Conservation (phyloP, 192 early-diverging fungal species). For the Chytriomyces confervae region DNA sequence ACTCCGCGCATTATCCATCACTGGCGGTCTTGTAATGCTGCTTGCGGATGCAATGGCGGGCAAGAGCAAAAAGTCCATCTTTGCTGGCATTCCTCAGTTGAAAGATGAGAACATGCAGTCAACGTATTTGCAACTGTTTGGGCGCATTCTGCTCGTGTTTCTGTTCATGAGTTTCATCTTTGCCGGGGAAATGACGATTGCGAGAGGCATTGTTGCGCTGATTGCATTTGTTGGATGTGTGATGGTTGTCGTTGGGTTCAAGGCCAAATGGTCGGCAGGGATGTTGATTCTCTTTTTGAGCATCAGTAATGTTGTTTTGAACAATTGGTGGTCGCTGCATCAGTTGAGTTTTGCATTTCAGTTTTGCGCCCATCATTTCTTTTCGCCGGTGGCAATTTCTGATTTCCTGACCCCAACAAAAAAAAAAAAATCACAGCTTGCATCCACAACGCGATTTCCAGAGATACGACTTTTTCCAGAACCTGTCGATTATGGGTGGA, state of each 20-base stretch:
- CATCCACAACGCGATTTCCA: constrained; percentile 76
- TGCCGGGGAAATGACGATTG: constrained; percentile 78
- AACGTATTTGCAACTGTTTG: constrained; percentile 90
- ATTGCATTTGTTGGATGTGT: constrained; percentile 86
- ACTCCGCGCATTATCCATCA: constrained; percentile 90
- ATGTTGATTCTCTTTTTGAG: constrained; percentile 88
- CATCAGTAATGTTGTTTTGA: constrained; percentile 89
- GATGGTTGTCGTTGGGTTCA: constrained; percentile 97
- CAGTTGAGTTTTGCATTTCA: constrained; percentile 41
- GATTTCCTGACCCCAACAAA: neutral
- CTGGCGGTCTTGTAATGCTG: constrained; percentile 93
- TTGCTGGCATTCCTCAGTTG: constrained; percentile 81
- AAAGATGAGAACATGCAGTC: constrained; percentile 78
- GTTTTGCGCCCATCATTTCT: neutral
- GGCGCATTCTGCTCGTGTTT: constrained; percentile 89
- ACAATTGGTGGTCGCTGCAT: constrained; percentile 95
- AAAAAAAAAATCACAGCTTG: constrained; percentile 5
- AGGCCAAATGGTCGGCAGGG: constrained; percentile 95
- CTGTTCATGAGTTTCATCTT: constrained; percentile 90
- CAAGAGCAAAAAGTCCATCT: constrained; percentile 52
- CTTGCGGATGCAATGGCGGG: constrained; percentile 80
- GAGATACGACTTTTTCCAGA: constrained; percentile 99
- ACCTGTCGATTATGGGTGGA: constrained; percentile 92
- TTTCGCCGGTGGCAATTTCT: neutral
- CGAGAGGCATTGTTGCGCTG: constrained; percentile 73